These are phyloP conservation scores for Dryadomyces quercus-mongolicae DNA, from an alignment of 2,329 filamentous ascomycete genomes.

Conservation along the genomic window DNA sequence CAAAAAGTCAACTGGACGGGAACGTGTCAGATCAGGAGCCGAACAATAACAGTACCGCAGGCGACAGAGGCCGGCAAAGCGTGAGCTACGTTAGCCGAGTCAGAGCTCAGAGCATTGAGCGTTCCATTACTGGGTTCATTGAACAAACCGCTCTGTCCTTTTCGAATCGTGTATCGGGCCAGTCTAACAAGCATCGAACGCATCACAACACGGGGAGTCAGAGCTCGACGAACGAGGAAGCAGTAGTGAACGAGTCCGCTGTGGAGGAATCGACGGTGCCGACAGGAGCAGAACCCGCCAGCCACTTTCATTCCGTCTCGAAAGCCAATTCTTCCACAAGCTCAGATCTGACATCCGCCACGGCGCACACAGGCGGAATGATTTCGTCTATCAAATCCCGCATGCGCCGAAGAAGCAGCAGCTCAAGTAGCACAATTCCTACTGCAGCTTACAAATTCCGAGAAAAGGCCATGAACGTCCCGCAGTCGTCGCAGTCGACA, in stretches of 20 bases:
- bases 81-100: constrained; percentile 15
- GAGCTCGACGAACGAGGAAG: background rate
- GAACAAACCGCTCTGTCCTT: constrained; percentile 11
- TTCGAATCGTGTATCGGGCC: background rate
- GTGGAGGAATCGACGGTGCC: background rate
- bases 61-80: constrained; percentile 9
- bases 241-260: no score
- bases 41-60: background rate
- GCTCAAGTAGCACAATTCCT: constrained; percentile 3
- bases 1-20: constrained; percentile 1
- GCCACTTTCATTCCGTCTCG: background rate
- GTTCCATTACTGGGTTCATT: constrained; percentile 15
- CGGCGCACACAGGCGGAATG: constrained; percentile 3
- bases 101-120: constrained; percentile 17
- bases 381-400: constrained; percentile 10
- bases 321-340: constrained; percentile 2
- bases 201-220: background rate
- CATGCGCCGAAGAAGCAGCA: constrained; percentile 10
- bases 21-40: constrained; percentile 12
- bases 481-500: background rate
- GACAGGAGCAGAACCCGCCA: background rate
- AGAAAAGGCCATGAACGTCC: constrained; percentile 3
- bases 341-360: background rate
- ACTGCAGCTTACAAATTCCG: constrained; percentile 7
- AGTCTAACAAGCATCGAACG: background rate